phyloP scores from a whole-genome alignment of 2,329 filamentous ascomycete species.

The Aspergillus tanneri region DNA sequence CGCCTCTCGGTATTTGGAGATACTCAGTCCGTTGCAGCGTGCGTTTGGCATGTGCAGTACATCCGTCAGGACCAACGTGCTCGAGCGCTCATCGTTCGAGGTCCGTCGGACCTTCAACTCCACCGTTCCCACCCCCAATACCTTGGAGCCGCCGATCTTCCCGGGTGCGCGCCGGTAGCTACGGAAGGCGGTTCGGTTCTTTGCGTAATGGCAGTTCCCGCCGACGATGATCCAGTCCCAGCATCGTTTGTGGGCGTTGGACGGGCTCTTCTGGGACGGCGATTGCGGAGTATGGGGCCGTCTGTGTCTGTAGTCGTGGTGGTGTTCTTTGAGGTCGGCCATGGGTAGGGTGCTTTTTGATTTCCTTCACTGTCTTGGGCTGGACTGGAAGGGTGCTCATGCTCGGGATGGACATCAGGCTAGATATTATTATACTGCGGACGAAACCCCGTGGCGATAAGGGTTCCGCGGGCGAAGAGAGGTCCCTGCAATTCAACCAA shows the following conservation, averaged over 20 bases:
- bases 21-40: conserved; percentile 21
- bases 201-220: conserved; percentile 23
- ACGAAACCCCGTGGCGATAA: no score
- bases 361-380: no score
- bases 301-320: background rate
- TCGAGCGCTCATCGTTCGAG: conserved; percentile 12
- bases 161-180: conserved; percentile 22
- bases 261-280: background rate
- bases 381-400: no score
- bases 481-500: no score
- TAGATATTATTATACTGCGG: no score
- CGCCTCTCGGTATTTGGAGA: conserved; percentile 11
- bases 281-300: background rate
- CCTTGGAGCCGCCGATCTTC: conserved; percentile 15
- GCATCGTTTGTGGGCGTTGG: conserved; percentile 13
- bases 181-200: conserved; percentile 22
- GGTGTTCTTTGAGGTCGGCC: background rate
- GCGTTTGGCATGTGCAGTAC: conserved; percentile 24
- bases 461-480: no score
- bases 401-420: no score
- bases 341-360: background rate
- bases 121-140: conserved; percentile 21
- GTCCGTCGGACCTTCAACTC: conserved; percentile 17
- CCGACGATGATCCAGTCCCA: conserved; percentile 22
- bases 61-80: conserved; percentile 17